Base-by-base conservation (phyloP, 495 filamentous ascomycete species). In the Rhypophila decipiens region DNA sequence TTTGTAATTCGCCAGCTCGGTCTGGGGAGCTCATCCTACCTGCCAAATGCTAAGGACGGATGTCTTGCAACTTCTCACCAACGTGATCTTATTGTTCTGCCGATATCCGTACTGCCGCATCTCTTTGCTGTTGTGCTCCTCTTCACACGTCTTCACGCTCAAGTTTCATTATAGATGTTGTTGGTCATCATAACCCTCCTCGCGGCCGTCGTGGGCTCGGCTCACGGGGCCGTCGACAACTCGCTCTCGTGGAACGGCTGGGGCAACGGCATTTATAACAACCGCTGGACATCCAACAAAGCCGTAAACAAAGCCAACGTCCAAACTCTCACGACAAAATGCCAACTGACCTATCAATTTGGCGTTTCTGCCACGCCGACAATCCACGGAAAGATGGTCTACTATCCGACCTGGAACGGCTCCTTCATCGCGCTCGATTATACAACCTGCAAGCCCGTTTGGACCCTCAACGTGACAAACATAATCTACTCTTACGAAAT, bases 361-460 rank as follows among this genome's bases (percentile, higher is more conserved):
- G 62, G 64, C 5, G 53, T 63, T 27, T 61, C 58, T 38, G 61
- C 65, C 10, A 60, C 65, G 1, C 60, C 65, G n/a, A 55, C 58
- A 8, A 47, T 60, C 2, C 7, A 35, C 24, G 51, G 41, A 13
- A 45, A 55, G 36, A 47, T 53, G 1, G 61, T 53, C 37, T 69
- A 65, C 45, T 69, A 52, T 42, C 65, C 65, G n/a, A 67, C 64
- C 19, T 68, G 61, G 61, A 55, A 60, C 41, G 65, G 65, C 17
- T 49, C 50, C 7, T 57, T 65, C 43, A 53, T 61, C 34, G 63
- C 65, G 9, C 47, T 68, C 12, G 51, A 68, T 50, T 66, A 59
- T 47, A 39, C 36, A 35, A 49, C 50, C 19, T 67, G 63, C 49
- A 19, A 46, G 22, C 50, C 65, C 12, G 24, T 48, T 5, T 69